Base-by-base conservation (phyloP, 2,329 filamentous ascomycete species). In the Mycogone perniciosa region DNA sequence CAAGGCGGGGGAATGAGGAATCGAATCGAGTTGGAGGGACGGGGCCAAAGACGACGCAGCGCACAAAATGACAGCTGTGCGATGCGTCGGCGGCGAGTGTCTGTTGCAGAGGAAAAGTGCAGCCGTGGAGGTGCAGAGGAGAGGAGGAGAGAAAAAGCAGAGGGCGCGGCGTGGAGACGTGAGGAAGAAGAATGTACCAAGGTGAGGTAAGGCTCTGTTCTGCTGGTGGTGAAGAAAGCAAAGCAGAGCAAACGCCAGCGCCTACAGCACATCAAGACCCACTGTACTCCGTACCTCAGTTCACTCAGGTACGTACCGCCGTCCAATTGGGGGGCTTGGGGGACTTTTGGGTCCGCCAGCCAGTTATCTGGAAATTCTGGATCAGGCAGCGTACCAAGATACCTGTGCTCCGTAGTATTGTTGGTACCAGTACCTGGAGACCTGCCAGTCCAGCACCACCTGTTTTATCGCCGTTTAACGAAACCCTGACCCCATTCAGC, bases 1-100 rank as follows among this genome's bases (percentile, higher is more conserved):
- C 57, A 60, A 58, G 62, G 62, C 59, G 59, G 63, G 60, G 62
- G 59, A 59, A 58, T 45, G 44, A 46, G 38, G 48, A 50, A 46
- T 48, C 33, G 48, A 54, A 42, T 31, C 51, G 55, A 56, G 52
- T 51, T 57, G 54, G 51, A 49, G 57, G 57, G 54, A 56, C 41
- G 54, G 50, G 50, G 44, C 53, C 46, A 51, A 54, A 57, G 57
- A 54, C 54, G 54, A 57, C 57, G 57, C 60, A 60, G 57, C 57
- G 59, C 60, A 57, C 58, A 57, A 47, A 52, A 54, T 44, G 54
- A 52, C 39, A 42, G 56, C 47, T 51, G 56, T 60, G 54, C 60
- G 56, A 56, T 55, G 59, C 54, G 60, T 54, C 46, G 39, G 55
- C 35, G 53, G 46, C 48, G 52, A 45, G 35, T 38, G 39, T 35